A percentile compares a stretch with the other conserved stretches of the same genome.
phyloP scores from a whole-genome alignment of 257 asterid species.

The Capsicum pubescens region DNA sequence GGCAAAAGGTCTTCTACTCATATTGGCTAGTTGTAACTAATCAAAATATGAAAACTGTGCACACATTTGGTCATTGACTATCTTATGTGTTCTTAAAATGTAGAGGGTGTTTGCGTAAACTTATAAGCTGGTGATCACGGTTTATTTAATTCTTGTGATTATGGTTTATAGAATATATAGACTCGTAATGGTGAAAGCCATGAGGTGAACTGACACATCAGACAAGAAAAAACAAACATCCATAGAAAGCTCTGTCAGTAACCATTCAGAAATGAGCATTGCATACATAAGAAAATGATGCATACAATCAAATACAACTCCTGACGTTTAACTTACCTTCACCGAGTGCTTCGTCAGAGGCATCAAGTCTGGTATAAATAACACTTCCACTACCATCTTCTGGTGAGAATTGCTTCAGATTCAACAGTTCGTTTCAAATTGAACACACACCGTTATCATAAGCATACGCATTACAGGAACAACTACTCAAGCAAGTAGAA shows the following conservation, averaged over 20 bases:
- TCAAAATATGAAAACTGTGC: neutral
- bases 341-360: neutral
- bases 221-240: neutral
- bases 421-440: conserved; percentile 14
- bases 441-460: conserved; percentile 10
- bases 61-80: neutral
- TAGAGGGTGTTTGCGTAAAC: neutral
- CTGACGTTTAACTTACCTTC: neutral
- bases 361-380: conserved; percentile 8
- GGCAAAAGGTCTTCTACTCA: neutral
- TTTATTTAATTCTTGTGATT: neutral
- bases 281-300: neutral
- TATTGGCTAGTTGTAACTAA: neutral
- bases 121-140: neutral
- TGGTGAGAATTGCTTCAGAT: conserved; percentile 22
- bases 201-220: neutral
- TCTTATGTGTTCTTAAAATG: neutral
- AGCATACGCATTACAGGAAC: conserved; percentile 31
- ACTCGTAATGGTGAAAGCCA: neutral
- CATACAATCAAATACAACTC: neutral
- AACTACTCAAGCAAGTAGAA: conserved; percentile 25
- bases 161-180: neutral
- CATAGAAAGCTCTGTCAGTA: neutral
- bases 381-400: conserved; percentile 25
- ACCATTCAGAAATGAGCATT: neutral